These are phyloP conservation scores for Jatropha podagrica DNA, from an alignment of 441 rosid species.

Conservation along the genomic window DNA sequence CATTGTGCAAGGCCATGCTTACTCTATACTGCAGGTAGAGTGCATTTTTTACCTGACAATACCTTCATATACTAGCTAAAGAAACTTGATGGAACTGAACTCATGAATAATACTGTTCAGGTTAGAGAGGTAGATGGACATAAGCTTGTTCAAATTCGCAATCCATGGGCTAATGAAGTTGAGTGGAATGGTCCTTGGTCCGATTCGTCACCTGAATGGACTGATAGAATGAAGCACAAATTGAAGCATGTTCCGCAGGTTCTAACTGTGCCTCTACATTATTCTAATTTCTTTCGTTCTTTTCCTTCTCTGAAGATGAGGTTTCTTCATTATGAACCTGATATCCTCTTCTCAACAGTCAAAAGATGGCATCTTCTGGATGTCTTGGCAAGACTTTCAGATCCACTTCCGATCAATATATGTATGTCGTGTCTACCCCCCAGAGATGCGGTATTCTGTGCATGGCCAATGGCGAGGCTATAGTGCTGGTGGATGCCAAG, in stretches of 20 bases:
- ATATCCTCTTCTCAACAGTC: conserved; percentile 57
- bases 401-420: conserved; percentile 98
- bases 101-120: conserved; percentile 36
- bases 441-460: conserved; percentile 97
- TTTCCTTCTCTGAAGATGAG: conserved; percentile 5
- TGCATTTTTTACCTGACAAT: conserved; percentile 21
- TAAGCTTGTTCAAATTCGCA: conserved; percentile 96
- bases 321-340: conserved; percentile 18
- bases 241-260: conserved; percentile 96
- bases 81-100: conserved; percentile 16
- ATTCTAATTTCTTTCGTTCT: not conserved
- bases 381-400: conserved; percentile 99
- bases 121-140: conserved; percentile 99
- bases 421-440: conserved; percentile 97
- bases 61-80: conserved; percentile 13
- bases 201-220: conserved; percentile 97
- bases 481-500: conserved; percentile 99
- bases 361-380: conserved; percentile 99
- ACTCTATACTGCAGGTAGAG: conserved; percentile 91
- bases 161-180: conserved; percentile 99
- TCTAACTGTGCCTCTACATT: conserved; percentile 11
- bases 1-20: conserved; percentile 99
- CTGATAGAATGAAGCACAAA: conserved; percentile 97
- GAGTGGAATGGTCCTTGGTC: conserved; percentile 99
- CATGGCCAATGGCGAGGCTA: conserved; percentile 98